These are phyloP conservation scores for Cytospora mali DNA, from an alignment of 2,329 filamentous ascomycete genomes.

Conservation along the genomic window DNA sequence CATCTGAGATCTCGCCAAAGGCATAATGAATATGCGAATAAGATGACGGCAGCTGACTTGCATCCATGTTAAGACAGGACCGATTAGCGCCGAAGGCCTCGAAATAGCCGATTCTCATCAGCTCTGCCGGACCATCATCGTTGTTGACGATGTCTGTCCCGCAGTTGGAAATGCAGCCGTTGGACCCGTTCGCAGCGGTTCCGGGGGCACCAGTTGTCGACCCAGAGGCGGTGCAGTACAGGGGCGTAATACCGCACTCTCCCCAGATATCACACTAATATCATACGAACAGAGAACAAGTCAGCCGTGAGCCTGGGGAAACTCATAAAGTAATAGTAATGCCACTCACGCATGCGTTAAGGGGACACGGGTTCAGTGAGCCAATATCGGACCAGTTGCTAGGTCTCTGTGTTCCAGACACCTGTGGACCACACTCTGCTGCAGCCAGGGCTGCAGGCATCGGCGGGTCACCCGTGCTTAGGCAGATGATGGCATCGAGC, in stretches of 20 bases:
- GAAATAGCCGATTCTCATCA: conserved; percentile 38
- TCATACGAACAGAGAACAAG: too few relatives aligned
- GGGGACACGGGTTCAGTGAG: conserved; percentile 33
- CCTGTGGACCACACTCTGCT: conserved; percentile 41
- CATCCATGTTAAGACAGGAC: conserved; percentile 34
- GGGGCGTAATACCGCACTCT: conserved; percentile 41
- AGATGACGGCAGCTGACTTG: conserved; percentile 7
- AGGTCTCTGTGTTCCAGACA: conserved; percentile 18
- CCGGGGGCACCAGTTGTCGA: conserved; percentile 41
- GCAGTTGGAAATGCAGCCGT: conserved; percentile 47
- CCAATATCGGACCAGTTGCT: conserved; percentile 9
- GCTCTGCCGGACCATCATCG: conserved; percentile 28
- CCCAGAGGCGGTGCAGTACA: conserved; percentile 39
- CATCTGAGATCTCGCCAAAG: conserved; percentile 35
- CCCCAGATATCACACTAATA: conserved; percentile 39
- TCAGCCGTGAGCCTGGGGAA: too few relatives aligned
- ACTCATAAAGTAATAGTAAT: too few relatives aligned
- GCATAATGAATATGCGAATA: conserved; percentile 39
- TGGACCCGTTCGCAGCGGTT: conserved; percentile 36
- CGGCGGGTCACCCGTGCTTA: conserved; percentile 41
- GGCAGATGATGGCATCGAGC: conserved; percentile 38
- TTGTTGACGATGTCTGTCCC: conserved; percentile 39
- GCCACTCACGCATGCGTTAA: conserved; percentile 30
- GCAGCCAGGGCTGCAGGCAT: conserved; percentile 40
- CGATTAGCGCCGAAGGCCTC: conserved; percentile 38